Percentiles rank a stretch among this genome's conserved stretches.
phyloP scores from a whole-genome alignment of 768 basidiomycete species.

The Serendipita sp. region DNA sequence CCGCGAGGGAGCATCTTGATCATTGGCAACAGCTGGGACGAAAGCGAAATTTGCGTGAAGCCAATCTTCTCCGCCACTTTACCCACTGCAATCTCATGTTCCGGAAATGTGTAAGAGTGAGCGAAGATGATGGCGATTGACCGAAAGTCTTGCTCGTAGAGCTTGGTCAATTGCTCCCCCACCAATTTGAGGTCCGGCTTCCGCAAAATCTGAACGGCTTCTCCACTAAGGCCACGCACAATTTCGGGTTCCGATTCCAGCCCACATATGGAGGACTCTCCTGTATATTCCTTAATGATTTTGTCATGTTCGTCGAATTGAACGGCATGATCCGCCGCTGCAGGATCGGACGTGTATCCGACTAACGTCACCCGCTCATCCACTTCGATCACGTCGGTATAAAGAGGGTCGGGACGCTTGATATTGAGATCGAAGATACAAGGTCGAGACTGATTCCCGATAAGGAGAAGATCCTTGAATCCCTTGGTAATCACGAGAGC shows the following conservation, averaged over 20 bases:
- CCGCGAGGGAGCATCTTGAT: conserved; percentile 93
- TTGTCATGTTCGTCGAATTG: conserved; percentile 61
- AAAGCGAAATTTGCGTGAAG: conserved; percentile 83
- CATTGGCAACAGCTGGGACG: conserved; percentile 77
- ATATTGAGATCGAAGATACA: conserved; percentile 93
- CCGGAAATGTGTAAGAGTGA: conserved; percentile 84
- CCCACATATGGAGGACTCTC: conserved; percentile 62
- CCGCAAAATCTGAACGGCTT: conserved; percentile 72
- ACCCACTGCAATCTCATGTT: conserved; percentile 66
- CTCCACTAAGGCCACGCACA: conserved; percentile 70
- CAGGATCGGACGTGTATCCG: conserved; percentile 82
- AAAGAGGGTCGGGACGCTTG: conserved; percentile 58
- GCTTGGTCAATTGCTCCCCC: conserved; percentile 42
- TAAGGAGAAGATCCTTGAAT: conserved; percentile 80
- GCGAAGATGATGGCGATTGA: conserved; percentile 80
- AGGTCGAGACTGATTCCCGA: conserved; percentile 90
- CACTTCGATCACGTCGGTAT: conserved; percentile 56
- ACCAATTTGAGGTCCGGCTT: conserved; percentile 50
- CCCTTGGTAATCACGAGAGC: conserved; percentile 84
- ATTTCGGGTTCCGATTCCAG: conserved; percentile 28
- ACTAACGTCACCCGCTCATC: conserved; percentile 92
- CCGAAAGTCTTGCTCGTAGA: conserved; percentile 72
- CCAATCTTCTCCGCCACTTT: conserved; percentile 60
- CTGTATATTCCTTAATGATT: conserved; percentile 45
- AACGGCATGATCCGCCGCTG: conserved; percentile 58